These are phyloP conservation scores for Leishmania martiniquensis DNA, from an alignment of 208 protist species.

Conservation along the genomic window DNA sequence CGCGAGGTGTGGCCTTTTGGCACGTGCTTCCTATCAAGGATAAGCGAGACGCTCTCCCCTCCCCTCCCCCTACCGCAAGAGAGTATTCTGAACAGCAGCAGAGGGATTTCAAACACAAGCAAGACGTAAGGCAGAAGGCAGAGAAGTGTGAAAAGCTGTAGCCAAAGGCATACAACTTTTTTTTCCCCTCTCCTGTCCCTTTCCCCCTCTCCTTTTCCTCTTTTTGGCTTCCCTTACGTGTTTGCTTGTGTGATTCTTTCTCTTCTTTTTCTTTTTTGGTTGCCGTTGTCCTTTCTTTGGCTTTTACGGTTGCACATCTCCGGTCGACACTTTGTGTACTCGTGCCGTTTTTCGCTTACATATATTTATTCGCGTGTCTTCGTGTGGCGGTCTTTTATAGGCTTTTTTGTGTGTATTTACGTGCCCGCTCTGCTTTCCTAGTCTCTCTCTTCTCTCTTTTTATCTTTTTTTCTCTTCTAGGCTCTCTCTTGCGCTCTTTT, in stretches of 20 bases:
- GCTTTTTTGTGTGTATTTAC: too few species aligned
- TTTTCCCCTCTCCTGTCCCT: background rate
- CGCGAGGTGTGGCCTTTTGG: background rate
- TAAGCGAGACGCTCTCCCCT: too few species aligned
- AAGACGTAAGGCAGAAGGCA: background rate
- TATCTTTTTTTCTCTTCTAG: background rate
- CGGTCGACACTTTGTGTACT: background rate
- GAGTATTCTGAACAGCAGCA: background rate
- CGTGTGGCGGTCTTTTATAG: too few species aligned
- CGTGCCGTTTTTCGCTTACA: background rate
- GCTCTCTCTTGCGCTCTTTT: too few species aligned
- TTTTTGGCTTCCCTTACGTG: background rate
- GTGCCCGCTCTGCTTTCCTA: background rate
- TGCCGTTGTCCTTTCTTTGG: background rate
- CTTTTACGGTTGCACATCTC: too few species aligned
- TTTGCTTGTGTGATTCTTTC: background rate
- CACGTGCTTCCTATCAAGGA: too few species aligned
- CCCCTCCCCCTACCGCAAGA: too few species aligned
- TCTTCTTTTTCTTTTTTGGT: background rate
- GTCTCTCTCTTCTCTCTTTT: background rate
- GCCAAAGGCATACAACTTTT: background rate
- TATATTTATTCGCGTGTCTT: background rate
- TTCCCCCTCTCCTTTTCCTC: background rate
- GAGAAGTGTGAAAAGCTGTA: background rate
- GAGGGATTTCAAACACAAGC: background rate